Percentiles rank a stretch among this genome's conserved stretches.
Evolutionary conservation across 305 asterid genomes (phyloP).

Genomic region (Fraxinus paxiana): DNA sequence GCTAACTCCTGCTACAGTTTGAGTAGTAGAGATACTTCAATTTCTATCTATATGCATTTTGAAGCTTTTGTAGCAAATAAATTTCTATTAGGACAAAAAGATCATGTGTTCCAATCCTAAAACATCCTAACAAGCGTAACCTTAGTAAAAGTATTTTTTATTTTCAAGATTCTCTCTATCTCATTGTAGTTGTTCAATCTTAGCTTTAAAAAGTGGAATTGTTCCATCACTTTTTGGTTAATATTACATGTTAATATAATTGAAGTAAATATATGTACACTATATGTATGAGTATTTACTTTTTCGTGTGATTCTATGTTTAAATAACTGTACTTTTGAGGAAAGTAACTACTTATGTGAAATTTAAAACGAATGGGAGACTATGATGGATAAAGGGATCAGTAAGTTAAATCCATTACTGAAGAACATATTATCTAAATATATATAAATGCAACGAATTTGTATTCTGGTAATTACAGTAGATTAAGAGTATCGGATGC

Average conservation of each 20-base stretch:
- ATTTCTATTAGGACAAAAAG: neutral
- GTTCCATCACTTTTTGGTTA: too few species aligned
- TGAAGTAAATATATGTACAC: neutral
- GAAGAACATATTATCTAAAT: too few species aligned
- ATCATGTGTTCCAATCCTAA: neutral
- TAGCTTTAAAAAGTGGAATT: neutral
- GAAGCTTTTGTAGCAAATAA: neutral
- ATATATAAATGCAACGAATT: too few species aligned
- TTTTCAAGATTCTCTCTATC: neutral
- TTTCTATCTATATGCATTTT: neutral
- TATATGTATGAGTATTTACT: neutral
- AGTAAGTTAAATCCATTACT: too few species aligned
- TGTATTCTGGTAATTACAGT: too few species aligned
- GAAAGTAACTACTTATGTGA: neutral
- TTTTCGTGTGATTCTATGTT: neutral
- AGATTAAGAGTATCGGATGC: neutral
- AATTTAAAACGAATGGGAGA: neutral
- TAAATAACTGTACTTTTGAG: neutral
- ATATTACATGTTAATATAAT: too few species aligned
- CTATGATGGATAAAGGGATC: neutral
- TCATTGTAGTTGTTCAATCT: neutral
- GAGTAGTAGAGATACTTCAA: neutral
- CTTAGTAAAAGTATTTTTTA: too few species aligned
- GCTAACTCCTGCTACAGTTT: neutral
- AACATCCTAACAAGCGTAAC: neutral